Evolutionary conservation across 495 filamentous ascomycete species (phyloP), one percentile per base, ranked within the genome.

Genomic region (Penicillium goetzii): DNA sequence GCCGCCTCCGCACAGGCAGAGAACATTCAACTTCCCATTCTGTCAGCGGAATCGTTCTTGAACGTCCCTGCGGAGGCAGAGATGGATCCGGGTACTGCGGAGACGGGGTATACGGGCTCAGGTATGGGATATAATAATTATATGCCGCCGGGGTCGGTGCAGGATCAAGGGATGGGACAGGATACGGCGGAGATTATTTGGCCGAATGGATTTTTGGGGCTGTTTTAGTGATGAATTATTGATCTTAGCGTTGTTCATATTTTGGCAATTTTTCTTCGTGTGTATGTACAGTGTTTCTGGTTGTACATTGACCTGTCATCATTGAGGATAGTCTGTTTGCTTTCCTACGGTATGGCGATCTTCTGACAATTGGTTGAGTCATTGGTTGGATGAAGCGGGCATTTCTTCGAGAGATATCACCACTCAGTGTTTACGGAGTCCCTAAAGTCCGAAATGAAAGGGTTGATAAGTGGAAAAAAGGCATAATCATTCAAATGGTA

Each of bases 1-100:
- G 54, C 50, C 33, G 49, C 59, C 56, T 50, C 43, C 10, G 52
- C 40, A 26, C 36, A 40, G 25, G 28, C 34, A 41, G 52, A 58
- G 15, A 33, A 59, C 30, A 38, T 60, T 7, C 49, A 61, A 3
- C 53, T 72, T 60, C 63, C 64, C 41, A 62, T 68, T 28, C 47
- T 69, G 14, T 63, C 59, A 17, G 62, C 68, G 11, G 68, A 73
- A 25, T 72, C 71, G 8, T 73, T 64, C 25, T 41, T 73, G 7
- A 38, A 63, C 17, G 57, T 60, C 1, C 53, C 65, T 4, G 34
- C 62, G 11, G 53, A 45, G 19, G 17, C 52, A 7, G 54, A 65
- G 36, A 0, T 15, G 34, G 60, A 17, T 33, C 30, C 26, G 23
- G 7, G 6, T n/a, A 14, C 23, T 17, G 45, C 21, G n/a, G 43